Base-by-base conservation (phyloP, 2,329 filamentous ascomycete genomes). In the Arthrobotrys conoides region DNA sequence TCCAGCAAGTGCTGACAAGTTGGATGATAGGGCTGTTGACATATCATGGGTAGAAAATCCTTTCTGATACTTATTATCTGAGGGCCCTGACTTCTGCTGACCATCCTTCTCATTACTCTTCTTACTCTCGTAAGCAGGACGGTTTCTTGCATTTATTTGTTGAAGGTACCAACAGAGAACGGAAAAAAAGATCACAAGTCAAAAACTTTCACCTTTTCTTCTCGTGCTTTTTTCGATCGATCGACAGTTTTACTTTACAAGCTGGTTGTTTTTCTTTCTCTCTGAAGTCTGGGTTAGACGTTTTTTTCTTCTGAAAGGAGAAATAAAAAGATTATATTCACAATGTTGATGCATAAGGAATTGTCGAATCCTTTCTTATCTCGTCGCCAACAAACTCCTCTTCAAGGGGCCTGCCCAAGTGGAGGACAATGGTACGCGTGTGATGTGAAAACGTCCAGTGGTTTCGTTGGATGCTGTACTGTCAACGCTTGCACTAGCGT, bases 401-500 rank as follows among this genome's bases (percentile, higher is more conserved):
- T 30, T 38, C 44, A 55, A 18, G 75, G 75, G 6, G 63, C 8
- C 16, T 78, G 75, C 41, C 75, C 75, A 10, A 69, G 63, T 44
- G 75, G 75, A 55, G 75, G 75, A 36, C 30, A 64, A 55, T 78
- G 75, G 75, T 78, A 72, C 55, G 53, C 75, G 5, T 78, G 75
- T 41, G 64, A 46, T 44, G 22, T 51, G 18, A 10, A 24, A 10
- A n/a, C 55, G n/a, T 71, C 63, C 5, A 46, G 4, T 51, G 68
- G 68, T 20, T 78, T 78, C 64, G 68, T 78, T 36, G 75, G 75
- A n/a, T 78, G 75, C 48, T 78, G 75, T 18, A 78, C 75, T 10
- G 49, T 61, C 8, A 69, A 78, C 46, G 63, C 75, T 41, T 78
- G 75, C 12, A 72, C 68, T 24, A 65, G 38, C 22, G 68, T 72